A percentile compares a stretch with the other conserved stretches of the same genome.
These are phyloP conservation scores for Candida arabinofermentans DNA, from an alignment of 805 yeast genomes.

Conservation along the genomic window DNA sequence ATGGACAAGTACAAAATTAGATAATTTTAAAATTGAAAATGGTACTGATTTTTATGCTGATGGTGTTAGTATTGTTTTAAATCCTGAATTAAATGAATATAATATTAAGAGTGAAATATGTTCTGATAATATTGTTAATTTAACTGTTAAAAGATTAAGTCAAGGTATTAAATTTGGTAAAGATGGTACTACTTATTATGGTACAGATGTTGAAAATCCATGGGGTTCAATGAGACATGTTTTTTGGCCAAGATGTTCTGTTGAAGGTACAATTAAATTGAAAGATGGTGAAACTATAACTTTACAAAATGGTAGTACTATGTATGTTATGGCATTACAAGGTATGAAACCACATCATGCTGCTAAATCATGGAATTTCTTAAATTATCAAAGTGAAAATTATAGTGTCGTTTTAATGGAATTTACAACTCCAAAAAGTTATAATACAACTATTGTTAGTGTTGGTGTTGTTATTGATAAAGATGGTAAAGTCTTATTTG, in stretches of 20 bases:
- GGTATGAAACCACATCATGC: constrained; percentile 99
- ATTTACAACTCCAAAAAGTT: constrained; percentile 89
- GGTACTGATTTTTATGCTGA: constrained; percentile 82
- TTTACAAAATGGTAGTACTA: too few species aligned
- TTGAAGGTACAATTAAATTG: constrained; percentile 59
- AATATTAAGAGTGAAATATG: constrained; percentile 61
- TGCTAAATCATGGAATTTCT: constrained; percentile 94
- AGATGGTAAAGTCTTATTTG: constrained; percentile 53
- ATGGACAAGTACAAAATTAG: constrained; percentile 92
- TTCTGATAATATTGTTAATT: constrained; percentile 66
- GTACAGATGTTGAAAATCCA: constrained; percentile 76
- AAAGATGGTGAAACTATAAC: too few species aligned
- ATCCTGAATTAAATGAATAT: constrained; percentile 45
- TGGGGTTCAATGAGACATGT: constrained; percentile 98
- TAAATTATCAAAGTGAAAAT: constrained; percentile 77
- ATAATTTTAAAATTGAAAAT: constrained; percentile 54
- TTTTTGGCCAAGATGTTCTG: constrained; percentile 91
- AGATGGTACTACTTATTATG: constrained; percentile 83
- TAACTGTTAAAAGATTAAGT: constrained; percentile 54
- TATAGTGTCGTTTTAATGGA: constrained; percentile 86
- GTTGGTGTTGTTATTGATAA: constrained; percentile 70
- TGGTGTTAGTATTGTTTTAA: constrained; percentile 58
- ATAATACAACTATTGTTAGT: constrained; percentile 76
- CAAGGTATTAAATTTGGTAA: constrained; percentile 88
- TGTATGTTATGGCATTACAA: constrained; percentile 95